These are phyloP conservation scores for Biscogniauxia marginata DNA, from an alignment of 2,329 filamentous ascomycete genomes.

Conservation along the genomic window DNA sequence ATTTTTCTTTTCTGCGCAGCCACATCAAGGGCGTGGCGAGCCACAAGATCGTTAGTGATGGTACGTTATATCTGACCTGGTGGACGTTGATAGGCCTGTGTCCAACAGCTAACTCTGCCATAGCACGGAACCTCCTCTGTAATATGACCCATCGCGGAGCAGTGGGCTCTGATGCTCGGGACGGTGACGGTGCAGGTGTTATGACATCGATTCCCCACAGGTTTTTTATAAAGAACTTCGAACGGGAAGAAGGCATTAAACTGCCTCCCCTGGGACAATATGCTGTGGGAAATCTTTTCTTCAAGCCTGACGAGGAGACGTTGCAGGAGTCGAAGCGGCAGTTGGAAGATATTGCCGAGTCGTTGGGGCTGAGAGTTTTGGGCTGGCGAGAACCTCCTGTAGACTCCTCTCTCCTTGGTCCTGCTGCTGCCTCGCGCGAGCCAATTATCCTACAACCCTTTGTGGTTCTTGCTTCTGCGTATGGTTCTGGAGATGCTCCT, in stretches of 20 bases:
- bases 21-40: slow-evolving; percentile 96
- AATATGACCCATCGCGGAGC: slow-evolving; percentile 99
- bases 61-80: too few species aligned
- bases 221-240: slow-evolving; percentile 99
- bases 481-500: slow-evolving; percentile 77
- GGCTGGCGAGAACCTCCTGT: slow-evolving; percentile 96
- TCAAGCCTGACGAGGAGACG: slow-evolving; percentile 92
- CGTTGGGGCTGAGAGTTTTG: slow-evolving; percentile 82
- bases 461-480: slow-evolving; percentile 81
- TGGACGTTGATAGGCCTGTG: too few species aligned
- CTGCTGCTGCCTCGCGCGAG: slow-evolving; percentile 89
- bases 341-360: slow-evolving; percentile 91
- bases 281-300: slow-evolving; percentile 96
- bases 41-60: slow-evolving; percentile 99
- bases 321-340: slow-evolving; percentile 86
- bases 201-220: slow-evolving; percentile 99
- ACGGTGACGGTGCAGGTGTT: slow-evolving; percentile 96
- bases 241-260: slow-evolving; percentile 82
- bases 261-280: slow-evolving; percentile 90
- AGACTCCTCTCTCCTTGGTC: slow-evolving; percentile 89
- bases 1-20: slow-evolving; percentile 46
- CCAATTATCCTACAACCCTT: slow-evolving; percentile 95
- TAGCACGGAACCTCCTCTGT: slow-evolving; percentile 89
- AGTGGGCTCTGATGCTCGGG: slow-evolving; percentile 94
- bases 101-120: slow-evolving; percentile 30